Conservation (phyloP, 140 eudicot species). For the Oenanthe javanica region DNA sequence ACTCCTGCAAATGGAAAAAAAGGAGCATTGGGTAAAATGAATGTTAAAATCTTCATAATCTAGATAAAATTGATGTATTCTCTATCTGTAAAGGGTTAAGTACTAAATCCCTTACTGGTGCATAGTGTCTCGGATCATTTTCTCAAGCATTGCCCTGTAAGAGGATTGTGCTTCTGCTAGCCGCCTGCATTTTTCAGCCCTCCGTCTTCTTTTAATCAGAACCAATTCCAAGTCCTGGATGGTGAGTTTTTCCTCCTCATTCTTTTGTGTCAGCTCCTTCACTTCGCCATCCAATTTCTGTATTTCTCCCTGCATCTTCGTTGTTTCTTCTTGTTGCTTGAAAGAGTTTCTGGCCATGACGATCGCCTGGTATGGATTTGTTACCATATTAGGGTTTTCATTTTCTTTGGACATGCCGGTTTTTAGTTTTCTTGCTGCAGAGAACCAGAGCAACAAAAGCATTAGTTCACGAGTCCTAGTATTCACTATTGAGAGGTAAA, state of each 20-base stretch:
- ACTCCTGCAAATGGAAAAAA: conserved; percentile 47
- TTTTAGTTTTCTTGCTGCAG: conserved; percentile 58
- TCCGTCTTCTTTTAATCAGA: conserved; percentile 55
- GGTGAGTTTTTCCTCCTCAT: conserved; percentile 67
- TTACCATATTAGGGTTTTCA: conserved; percentile 48
- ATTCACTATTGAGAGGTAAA: neutral
- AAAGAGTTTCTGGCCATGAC: conserved; percentile 78
- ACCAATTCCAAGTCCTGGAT: conserved; percentile 73
- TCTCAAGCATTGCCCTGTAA: conserved; percentile 77
- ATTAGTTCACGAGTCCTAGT: neutral
- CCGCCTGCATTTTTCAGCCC: conserved; percentile 82
- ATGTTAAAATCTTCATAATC: neutral
- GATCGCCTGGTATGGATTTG: conserved; percentile 79
- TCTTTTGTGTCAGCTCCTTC: conserved; percentile 48
- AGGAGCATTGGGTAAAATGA: neutral
- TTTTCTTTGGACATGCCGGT: conserved; percentile 54
- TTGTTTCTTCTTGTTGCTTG: conserved; percentile 71
- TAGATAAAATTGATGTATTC: neutral
- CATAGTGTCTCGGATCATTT: conserved; percentile 98
- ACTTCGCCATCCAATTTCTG: conserved; percentile 65
- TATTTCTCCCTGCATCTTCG: conserved; percentile 60
- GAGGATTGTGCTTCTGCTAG: conserved; percentile 95
- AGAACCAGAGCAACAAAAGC: conserved; percentile 12
- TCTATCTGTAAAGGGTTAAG: neutral
- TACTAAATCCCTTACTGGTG: conserved; percentile 72